Evolutionary conservation across 2,329 filamentous ascomycete genomes (phyloP).

Genomic region (Arthrobotrys sinensis): DNA sequence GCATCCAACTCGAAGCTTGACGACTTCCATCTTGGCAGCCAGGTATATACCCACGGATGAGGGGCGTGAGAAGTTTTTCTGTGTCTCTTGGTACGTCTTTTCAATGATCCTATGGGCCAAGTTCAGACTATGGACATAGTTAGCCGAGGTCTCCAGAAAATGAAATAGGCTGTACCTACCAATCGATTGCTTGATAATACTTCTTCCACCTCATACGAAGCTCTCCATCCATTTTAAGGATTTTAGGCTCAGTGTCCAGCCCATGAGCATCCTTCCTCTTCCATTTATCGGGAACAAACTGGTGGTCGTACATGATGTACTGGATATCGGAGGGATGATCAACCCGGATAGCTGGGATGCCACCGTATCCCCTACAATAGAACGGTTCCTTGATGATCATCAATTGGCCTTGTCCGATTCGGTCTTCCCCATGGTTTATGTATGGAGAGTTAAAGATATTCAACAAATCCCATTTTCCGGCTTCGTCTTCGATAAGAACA

Average conservation of each 20-base stretch:
- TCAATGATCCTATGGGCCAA: constrained; percentile 1
- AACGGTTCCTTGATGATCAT: constrained; percentile 54
- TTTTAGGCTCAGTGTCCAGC: constrained; percentile 8
- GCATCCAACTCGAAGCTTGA: constrained; percentile 28
- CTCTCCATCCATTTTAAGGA: constrained; percentile 51
- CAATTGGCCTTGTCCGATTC: constrained; percentile 39
- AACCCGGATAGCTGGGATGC: constrained; percentile 38
- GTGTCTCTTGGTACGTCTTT: neutral
- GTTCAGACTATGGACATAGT: constrained; percentile 5
- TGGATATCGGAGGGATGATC: constrained; percentile 47
- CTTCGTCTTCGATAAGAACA: constrained; percentile 49
- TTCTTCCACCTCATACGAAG: constrained; percentile 56
- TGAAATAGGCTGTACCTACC: constrained; percentile 10
- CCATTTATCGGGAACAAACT: constrained; percentile 38
- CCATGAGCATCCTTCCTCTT: constrained; percentile 42
- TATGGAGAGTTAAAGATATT: constrained; percentile 48
- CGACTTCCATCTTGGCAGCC: neutral
- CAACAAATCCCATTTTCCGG: constrained; percentile 40
- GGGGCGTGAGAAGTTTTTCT: constrained; percentile 6
- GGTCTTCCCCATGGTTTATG: constrained; percentile 34
- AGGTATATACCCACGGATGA: neutral
- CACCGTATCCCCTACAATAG: constrained; percentile 37
- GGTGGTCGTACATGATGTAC: constrained; percentile 47
- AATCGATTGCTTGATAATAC: constrained; percentile 47
- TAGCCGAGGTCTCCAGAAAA: neutral